Evolutionary conservation across 2,329 filamentous ascomycete species (phyloP), one percentile per base, ranked within the genome.

Genomic region (Helotiales sp.): DNA sequence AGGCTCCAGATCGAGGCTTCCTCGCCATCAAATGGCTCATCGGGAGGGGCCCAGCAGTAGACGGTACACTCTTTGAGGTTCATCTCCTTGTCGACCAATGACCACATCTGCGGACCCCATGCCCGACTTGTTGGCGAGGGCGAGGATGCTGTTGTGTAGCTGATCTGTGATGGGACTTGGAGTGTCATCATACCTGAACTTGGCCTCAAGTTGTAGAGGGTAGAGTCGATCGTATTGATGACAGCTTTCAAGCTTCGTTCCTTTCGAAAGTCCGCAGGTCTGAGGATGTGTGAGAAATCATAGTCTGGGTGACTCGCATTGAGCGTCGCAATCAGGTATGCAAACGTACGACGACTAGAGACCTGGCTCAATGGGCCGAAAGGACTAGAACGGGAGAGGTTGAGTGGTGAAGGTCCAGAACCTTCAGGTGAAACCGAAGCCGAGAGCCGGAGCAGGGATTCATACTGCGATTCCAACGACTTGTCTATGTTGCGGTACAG

Each of bases 241-340:
- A 97, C 92, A 24, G 87, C 86, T 69, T 91, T 89, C 70, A 97
- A 79, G 73, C 89, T 92, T 67, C 90, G 86, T 82, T 97, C 94
- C 70, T 91, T 90, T 73, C 90, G 91, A 79, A 99, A 99, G 78
- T 99, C 96, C 40, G 90, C 87, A 0, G 96, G 94, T 43, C 94
- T 90, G 66, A 98, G 84, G 37, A 96, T 90, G 76, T 97, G 91
- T 1, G 93, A 97, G 80, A 99, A 99, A 79, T 99, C 96, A 79
- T 99, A 98, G 80, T 99, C 93, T 1, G 92, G 89, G 80, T 99
- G 95, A 66, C 93, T 97, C 5, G 96, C 96, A 77, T 99, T 99
- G 40, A 99, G 84, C 0, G 95, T 98, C 43, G 96, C 96, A 73
- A 99, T 98, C 61, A 99, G 82, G 79, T 98, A 98, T 52, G 96